phyloP scores from a whole-genome alignment of 179 eudicot species.

The Camellia oleifera region DNA sequence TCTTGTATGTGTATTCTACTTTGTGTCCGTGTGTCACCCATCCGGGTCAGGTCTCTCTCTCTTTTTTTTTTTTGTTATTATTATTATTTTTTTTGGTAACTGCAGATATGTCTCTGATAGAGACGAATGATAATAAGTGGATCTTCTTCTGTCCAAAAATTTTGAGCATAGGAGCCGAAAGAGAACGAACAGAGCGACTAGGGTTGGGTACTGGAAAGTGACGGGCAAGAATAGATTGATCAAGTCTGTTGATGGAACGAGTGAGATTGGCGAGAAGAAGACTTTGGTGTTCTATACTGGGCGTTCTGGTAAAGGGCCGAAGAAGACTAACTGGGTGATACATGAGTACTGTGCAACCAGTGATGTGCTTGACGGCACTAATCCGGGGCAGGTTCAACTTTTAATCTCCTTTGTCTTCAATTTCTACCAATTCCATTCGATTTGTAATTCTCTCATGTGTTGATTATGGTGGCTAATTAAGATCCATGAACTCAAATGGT shows the following conservation, averaged over 20 bases:
- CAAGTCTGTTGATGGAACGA: conserved; percentile 38
- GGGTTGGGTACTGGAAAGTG: conserved; percentile 90
- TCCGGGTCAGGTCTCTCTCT: no score
- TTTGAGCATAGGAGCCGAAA: conserved; percentile 90
- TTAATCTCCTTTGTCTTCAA: neutral
- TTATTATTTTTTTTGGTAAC: neutral
- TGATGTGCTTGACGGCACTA: conserved; percentile 75
- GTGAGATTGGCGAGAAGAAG: conserved; percentile 81
- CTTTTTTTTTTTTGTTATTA: no score
- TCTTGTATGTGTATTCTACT: no score
- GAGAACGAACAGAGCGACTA: conserved; percentile 81
- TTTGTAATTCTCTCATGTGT: neutral
- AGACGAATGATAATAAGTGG: conserved; percentile 78
- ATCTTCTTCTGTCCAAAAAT: conserved; percentile 90
- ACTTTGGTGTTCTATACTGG: conserved; percentile 88
- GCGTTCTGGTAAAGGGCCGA: conserved; percentile 78
- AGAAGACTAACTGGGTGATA: conserved; percentile 85
- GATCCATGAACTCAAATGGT: neutral
- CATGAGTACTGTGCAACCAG: conserved; percentile 86
- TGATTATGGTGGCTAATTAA: neutral
- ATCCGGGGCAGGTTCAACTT: conserved; percentile 72
- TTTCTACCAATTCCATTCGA: neutral
- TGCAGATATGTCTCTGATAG: conserved; percentile 65
- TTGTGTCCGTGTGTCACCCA: no score
- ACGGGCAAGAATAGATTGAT: conserved; percentile 90